phyloP scores from a whole-genome alignment of 108 stramenopile genomes.

The Conticribra guillardii region DNA sequence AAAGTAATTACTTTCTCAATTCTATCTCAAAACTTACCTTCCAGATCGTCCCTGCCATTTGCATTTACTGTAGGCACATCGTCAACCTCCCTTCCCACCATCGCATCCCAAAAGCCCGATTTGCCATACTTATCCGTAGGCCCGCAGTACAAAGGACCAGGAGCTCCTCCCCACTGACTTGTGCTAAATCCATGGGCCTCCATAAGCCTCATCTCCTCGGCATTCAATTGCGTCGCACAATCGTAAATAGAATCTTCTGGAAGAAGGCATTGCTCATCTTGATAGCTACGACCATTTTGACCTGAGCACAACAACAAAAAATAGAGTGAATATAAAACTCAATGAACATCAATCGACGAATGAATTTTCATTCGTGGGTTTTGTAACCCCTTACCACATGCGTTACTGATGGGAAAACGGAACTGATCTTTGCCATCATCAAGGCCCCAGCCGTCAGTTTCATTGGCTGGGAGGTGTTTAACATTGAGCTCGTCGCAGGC shows the following conservation, averaged over 20 bases:
- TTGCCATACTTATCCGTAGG: constrained; percentile 21
- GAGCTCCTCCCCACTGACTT: constrained; percentile 35
- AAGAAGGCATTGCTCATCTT: constrained; percentile 22
- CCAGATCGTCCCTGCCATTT: constrained; percentile 21
- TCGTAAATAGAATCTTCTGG: constrained; percentile 31
- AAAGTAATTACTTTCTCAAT: too few species aligned
- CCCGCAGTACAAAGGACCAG: constrained; percentile 46
- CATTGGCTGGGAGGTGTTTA: constrained; percentile 29
- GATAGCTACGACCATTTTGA: constrained; percentile 13
- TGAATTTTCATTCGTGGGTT: too few species aligned
- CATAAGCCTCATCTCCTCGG: constrained; percentile 28
- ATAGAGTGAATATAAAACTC: too few species aligned
- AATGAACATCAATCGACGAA: too few species aligned
- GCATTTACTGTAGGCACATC: constrained; percentile 33
- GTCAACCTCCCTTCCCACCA: constrained; percentile 22
- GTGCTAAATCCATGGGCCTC: constrained; percentile 29
- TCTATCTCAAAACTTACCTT: too few species aligned
- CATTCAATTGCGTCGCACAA: constrained; percentile 34
- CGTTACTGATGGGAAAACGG: constrained; percentile 45
- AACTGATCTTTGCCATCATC: constrained; percentile 40
- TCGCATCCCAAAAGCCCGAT: constrained; percentile 46
- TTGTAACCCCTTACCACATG: constrained; percentile 44
- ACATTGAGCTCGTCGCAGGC: constrained; percentile 54
- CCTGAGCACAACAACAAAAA: too few species aligned
- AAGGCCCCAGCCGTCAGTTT: constrained; percentile 32